Evolutionary conservation across 129 eudicot genomes (phyloP).

Genomic region (Tagetes erecta): DNA sequence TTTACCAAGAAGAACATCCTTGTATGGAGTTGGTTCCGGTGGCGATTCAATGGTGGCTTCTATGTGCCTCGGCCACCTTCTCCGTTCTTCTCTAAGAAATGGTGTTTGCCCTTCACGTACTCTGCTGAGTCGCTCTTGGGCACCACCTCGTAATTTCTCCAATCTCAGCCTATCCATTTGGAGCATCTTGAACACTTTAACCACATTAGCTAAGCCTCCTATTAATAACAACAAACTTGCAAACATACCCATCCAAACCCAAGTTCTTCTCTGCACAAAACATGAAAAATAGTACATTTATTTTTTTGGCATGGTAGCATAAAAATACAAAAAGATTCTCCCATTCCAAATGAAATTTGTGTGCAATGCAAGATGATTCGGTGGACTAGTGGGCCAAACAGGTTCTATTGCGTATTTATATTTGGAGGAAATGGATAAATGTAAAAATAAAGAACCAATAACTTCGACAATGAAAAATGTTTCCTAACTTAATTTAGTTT

Average conservation of each 20-base stretch:
- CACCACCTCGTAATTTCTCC: constrained; percentile 92
- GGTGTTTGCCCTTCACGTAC: constrained; percentile 71
- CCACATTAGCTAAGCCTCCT: constrained; percentile 80
- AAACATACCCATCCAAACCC: constrained; percentile 64
- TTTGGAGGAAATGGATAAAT: too few relatives aligned
- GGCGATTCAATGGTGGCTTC: constrained; percentile 29
- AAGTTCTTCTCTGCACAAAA: constrained; percentile 54
- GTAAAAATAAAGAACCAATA: too few relatives aligned
- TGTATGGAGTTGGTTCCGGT: constrained; percentile 57
- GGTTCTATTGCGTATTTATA: too few relatives aligned
- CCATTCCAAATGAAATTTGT: too few relatives aligned
- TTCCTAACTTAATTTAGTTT: too few relatives aligned
- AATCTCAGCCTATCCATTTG: constrained; percentile 63
- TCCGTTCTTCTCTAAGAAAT: constrained; percentile 49
- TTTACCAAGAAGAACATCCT: constrained; percentile 80
- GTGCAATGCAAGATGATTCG: too few relatives aligned
- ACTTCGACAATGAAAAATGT: too few relatives aligned
- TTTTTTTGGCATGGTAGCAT: neutral
- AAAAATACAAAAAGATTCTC: too few relatives aligned
- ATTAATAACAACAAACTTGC: constrained; percentile 66
- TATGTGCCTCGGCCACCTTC: constrained; percentile 31
- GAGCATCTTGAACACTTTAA: constrained; percentile 95
- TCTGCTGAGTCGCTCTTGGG: constrained; percentile 64
- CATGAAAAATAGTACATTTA: neutral
- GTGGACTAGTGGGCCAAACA: too few relatives aligned